These are phyloP conservation scores for Fraxinus ornus DNA, from an alignment of 305 asterid genomes.

Conservation along the genomic window DNA sequence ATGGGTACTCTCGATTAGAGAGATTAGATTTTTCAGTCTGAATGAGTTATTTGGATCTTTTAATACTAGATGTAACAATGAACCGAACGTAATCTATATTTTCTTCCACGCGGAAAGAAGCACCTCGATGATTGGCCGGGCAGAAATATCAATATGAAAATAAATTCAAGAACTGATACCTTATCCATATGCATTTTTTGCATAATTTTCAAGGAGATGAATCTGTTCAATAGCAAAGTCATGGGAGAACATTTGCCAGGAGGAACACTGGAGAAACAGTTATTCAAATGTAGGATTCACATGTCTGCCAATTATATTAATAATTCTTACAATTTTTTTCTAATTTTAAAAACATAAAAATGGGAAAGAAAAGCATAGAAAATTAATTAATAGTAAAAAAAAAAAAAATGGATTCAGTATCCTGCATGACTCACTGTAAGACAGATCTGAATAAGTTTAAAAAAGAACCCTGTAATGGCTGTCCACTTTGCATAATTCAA, in stretches of 20 bases:
- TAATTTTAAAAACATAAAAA: constrained; percentile 11
- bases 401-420: constrained; percentile 16
- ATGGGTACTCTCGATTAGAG: background rate
- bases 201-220: background rate
- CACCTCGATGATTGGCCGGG: background rate
- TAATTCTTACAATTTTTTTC: background rate
- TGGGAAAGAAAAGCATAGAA: background rate
- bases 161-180: background rate
- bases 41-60: background rate
- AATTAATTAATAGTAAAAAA: background rate
- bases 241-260: constrained; percentile 13
- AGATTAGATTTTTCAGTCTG: background rate
- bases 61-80: background rate
- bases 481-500: background rate
- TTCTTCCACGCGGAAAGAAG: background rate
- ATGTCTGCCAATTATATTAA: constrained; percentile 24
- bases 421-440: constrained; percentile 28
- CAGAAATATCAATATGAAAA: background rate
- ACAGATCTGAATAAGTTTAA: constrained; percentile 36
- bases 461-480: constrained; percentile 3
- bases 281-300: constrained; percentile 29
- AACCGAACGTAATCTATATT: too few species aligned
- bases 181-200: background rate
- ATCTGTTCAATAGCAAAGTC: constrained; percentile 14
- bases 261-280: constrained; percentile 17